Evolutionary conservation across 805 yeast species (phyloP).

Genomic region (Candida dendrica): DNA sequence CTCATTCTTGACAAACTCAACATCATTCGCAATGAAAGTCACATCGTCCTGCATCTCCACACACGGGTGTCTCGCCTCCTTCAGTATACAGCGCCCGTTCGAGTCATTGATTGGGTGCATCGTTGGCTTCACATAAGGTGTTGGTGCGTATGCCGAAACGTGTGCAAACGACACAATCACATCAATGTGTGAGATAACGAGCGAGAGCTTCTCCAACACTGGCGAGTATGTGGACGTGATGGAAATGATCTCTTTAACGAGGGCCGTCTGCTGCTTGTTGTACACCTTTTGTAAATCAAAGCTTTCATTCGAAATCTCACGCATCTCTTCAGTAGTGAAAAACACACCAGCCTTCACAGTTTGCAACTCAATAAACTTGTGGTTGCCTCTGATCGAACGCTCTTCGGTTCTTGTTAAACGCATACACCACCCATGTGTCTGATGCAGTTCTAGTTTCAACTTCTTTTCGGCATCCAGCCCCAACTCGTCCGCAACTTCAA

Average conservation of each 20-base stretch:
- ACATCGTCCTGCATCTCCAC: constrained; percentile 88
- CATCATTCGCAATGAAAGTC: constrained; percentile 87
- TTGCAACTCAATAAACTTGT: constrained; percentile 65
- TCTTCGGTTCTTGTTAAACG: constrained; percentile 89
- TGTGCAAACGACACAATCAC: constrained; percentile 83
- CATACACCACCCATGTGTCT: constrained; percentile 89
- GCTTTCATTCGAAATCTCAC: constrained; percentile 52
- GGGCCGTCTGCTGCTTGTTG: constrained; percentile 63
- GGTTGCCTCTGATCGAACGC: constrained; percentile 56
- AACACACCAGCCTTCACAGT: constrained; percentile 94
- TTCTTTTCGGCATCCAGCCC: constrained; percentile 81
- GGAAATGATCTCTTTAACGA: constrained; percentile 76
- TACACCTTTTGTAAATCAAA: constrained; percentile 57
- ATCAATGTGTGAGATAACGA: constrained; percentile 67
- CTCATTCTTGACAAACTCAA: constrained; percentile 46
- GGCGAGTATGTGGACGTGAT: constrained; percentile 79
- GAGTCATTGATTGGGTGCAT: constrained; percentile 46
- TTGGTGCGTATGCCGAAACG: constrained; percentile 74
- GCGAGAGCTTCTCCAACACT: constrained; percentile 62
- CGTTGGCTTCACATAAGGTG: constrained; percentile 69
- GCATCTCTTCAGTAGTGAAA: constrained; percentile 69
- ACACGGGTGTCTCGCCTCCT: constrained; percentile 90
- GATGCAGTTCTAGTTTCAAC: constrained; percentile 82
- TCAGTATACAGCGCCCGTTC: constrained; percentile 44
- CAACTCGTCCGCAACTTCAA: constrained; percentile 63